Evolutionary conservation across 1,139 yeast genomes (phyloP).

Genomic region (Meyerozyma sp.): DNA sequence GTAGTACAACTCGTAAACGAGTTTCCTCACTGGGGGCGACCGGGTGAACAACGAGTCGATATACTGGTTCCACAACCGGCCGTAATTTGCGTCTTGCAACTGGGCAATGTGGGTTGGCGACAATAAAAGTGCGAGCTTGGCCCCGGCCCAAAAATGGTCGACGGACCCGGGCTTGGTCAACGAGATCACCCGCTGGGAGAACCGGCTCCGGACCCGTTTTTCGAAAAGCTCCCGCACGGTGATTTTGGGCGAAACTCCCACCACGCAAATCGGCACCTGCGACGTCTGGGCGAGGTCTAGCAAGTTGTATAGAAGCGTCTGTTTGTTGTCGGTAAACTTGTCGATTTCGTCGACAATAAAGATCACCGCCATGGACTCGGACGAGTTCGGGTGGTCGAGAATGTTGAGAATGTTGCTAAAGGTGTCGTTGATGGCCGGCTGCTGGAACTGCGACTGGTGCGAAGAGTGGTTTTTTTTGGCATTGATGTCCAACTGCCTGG

Average conservation of each 20-base stretch:
- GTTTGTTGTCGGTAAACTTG: conserved; percentile 62
- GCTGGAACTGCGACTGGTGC: conserved; percentile 22
- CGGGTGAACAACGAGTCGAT: conserved; percentile 23
- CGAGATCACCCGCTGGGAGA: conserved; percentile 70
- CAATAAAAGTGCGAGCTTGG: conserved; percentile 22
- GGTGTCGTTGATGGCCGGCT: conserved; percentile 35
- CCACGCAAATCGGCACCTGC: conserved; percentile 70
- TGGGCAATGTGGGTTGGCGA: conserved; percentile 11
- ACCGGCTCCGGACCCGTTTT: conserved; percentile 85
- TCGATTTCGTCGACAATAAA: conserved; percentile 86
- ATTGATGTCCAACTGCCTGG: conserved; percentile 66
- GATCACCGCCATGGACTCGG: conserved; percentile 48
- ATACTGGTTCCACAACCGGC: conserved; percentile 46
- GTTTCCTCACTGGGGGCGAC: conserved; percentile 11
- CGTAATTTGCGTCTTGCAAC: conserved; percentile 19
- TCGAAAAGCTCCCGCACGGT: conserved; percentile 79
- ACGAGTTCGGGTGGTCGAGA: conserved; percentile 19
- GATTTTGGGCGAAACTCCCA: conserved; percentile 74
- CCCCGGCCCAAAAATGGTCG: conserved; percentile 38
- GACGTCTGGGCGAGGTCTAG: conserved; percentile 81
- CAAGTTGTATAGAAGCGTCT: conserved; percentile 77
- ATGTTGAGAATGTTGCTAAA: conserved; percentile 34
- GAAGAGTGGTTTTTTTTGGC: conserved; percentile 19
- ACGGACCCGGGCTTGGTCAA: conserved; percentile 46
- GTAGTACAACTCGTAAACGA: conserved; percentile 44